Percentiles rank a stretch among this genome's conserved stretches.
These are phyloP conservation scores for Alternaria postmessia DNA, from an alignment of 2,329 filamentous ascomycete genomes.

Conservation along the genomic window DNA sequence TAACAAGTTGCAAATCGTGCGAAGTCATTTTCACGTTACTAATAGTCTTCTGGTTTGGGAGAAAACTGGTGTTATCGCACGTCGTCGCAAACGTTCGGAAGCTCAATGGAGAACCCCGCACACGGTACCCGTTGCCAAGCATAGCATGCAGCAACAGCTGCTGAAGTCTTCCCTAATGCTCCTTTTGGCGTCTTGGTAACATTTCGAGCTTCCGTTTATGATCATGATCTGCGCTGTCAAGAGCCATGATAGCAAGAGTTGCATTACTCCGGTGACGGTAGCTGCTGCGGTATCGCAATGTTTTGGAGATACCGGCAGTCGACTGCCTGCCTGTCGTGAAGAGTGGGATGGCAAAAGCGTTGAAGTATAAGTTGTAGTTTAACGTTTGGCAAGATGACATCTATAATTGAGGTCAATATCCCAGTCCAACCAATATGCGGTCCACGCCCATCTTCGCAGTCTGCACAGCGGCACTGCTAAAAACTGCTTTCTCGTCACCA, in stretches of 20 bases:
- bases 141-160: slow-evolving; percentile 5
- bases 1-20: not conserved
- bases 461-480: slow-evolving; percentile 14
- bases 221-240: slow-evolving; percentile 17
- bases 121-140: slow-evolving; percentile 22
- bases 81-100: not conserved
- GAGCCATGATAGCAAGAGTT: slow-evolving; percentile 7
- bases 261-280: slow-evolving; percentile 18
- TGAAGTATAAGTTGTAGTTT: not conserved
- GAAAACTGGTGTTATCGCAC: not conserved
- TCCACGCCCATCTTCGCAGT: slow-evolving; percentile 10
- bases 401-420: not conserved
- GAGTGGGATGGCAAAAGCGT: slow-evolving; percentile 16
- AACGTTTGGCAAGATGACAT: not conserved
- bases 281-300: slow-evolving; percentile 6
- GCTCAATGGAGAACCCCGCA: slow-evolving; percentile 12
- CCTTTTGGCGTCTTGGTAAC: slow-evolving; percentile 24
- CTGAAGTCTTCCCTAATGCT: slow-evolving; percentile 6
- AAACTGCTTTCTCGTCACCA: slow-evolving; percentile 17
- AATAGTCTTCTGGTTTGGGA: not conserved
- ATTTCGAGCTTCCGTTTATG: slow-evolving; percentile 30
- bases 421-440: slow-evolving; percentile 20
- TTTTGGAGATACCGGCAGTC: slow-evolving; percentile 21
- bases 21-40: not conserved
- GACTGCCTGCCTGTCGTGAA: slow-evolving; percentile 3